Conservation (phyloP, 208 protist species). For the Leishmania martiniquensis region DNA sequence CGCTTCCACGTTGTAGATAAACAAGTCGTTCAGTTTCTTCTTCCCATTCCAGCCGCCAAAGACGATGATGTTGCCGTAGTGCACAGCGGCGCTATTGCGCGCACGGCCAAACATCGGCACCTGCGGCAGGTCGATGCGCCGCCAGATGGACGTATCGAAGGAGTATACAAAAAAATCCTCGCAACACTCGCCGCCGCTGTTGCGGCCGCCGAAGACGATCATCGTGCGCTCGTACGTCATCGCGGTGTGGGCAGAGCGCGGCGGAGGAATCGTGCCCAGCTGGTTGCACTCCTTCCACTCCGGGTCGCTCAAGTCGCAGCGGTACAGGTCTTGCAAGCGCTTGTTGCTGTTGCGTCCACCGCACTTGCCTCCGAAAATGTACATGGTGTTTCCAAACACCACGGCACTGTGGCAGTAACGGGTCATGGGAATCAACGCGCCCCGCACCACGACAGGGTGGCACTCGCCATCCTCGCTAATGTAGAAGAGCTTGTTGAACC, state of each 20-base stretch:
- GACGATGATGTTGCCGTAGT: conserved; percentile 81
- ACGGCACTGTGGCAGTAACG: conserved; percentile 90
- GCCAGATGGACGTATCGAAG: conserved; percentile 82
- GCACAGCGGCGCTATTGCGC: conserved; percentile 86
- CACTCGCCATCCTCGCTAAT: conserved; percentile 65
- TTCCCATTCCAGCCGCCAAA: conserved; percentile 91
- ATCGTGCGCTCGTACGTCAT: conserved; percentile 85
- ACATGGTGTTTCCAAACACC: conserved; percentile 76
- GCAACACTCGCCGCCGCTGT: conserved; percentile 77
- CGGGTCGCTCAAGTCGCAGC: conserved; percentile 39
- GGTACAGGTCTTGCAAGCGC: conserved; percentile 74
- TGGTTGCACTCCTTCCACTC: conserved; percentile 60
- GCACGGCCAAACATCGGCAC: conserved; percentile 72
- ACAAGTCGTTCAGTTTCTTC: conserved; percentile 90
- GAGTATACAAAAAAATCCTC: conserved; percentile 86
- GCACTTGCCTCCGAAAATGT: conserved; percentile 91
- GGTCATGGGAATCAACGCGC: conserved; percentile 38
- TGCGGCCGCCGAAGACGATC: conserved; percentile 90
- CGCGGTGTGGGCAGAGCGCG: conserved; percentile 84
- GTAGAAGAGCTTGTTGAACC: conserved; percentile 88
- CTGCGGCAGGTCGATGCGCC: conserved; percentile 43
- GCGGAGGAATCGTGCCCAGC: conserved; percentile 48
- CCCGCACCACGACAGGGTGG: conserved; percentile 12
- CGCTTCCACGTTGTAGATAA: conserved; percentile 82
- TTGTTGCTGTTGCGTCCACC: conserved; percentile 89